Conservation (phyloP, 805 yeast species). For the Teunomyces panamensis region DNA sequence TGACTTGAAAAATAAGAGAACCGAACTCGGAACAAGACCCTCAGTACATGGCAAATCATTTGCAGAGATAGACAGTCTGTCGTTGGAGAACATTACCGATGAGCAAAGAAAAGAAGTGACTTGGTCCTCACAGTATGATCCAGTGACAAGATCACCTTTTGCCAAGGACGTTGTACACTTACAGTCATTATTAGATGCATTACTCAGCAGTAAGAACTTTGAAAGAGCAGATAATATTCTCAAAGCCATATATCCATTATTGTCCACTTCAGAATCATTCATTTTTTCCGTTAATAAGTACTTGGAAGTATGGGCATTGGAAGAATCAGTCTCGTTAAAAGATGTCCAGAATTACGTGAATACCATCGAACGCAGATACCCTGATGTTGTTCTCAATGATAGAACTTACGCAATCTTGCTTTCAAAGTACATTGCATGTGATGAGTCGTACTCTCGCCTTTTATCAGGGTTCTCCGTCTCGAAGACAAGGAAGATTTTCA, state of each 20-base stretch:
- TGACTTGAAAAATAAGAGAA: slow-evolving; percentile 8
- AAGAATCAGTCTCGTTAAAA: slow-evolving; percentile 35
- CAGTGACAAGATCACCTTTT: slow-evolving; percentile 40
- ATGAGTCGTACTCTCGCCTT: slow-evolving; percentile 8
- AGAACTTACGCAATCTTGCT: slow-evolving; percentile 60
- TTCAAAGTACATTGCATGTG: slow-evolving; percentile 31
- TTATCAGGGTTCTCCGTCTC: slow-evolving; percentile 7
- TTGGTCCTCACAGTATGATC: slow-evolving; percentile 43
- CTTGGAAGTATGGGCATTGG: slow-evolving; percentile 41
- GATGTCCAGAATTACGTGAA: slow-evolving; percentile 45
- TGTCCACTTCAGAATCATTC: slow-evolving; percentile 42
- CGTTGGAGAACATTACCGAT: slow-evolving; percentile 10
- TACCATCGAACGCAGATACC: slow-evolving; percentile 25
- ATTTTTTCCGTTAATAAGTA: slow-evolving; percentile 69
- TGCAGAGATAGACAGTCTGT: slow-evolving; percentile 10
- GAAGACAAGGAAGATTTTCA: slow-evolving; percentile 31
- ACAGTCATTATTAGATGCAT: slow-evolving; percentile 78
- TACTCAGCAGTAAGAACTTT: slow-evolving; percentile 61
- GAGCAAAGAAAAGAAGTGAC: slow-evolving; percentile 16
- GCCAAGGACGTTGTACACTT: slow-evolving; percentile 62
- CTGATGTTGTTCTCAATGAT: slow-evolving; percentile 37
- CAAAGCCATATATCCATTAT: slow-evolving; percentile 54
- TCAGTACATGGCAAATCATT: slow-evolving; percentile 10
- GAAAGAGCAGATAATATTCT: slow-evolving; percentile 70
- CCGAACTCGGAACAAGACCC: slow-evolving; percentile 8